Base-by-base conservation (phyloP, 768 basidiomycete species). In the Rubroboletus pulcherrimus region DNA sequence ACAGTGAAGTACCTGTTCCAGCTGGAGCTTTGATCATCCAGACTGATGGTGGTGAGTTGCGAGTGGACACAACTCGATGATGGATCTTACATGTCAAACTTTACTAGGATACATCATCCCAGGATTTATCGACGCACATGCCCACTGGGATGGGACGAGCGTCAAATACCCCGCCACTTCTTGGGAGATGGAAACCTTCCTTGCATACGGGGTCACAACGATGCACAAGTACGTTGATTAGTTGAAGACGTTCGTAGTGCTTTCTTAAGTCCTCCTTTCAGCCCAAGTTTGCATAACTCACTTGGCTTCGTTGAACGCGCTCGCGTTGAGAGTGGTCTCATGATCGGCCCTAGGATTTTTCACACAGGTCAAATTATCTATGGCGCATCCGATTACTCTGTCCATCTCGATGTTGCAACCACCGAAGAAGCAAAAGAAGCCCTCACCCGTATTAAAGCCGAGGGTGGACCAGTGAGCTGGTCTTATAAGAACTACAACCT, bases 401-500 rank as follows among this genome's bases (percentile, higher is more conserved):
- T 77, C 14, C 85, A 89, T 66, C 83, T 87, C 62, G 84, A 86
- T 58, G 82, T 88, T 56, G 80, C 77, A 17, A 82, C 80, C 49
- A 73, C 79, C 58, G 77, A 72, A 5, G 87, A 89, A 66, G 88
- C 88, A 4, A 70, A 74, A 56, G 83, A 86, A 51, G 86, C 86
- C 3, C 75, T 90, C 38, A 71, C 78, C 9, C 80, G 88, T 54
- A 82, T 89, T 64, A 87, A 86, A 59, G 85, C 75, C 4, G 87
- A 90, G 66, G 87, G 86, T 33, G 88, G 88, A 4, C 78, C 82
- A 12, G 79, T 81, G 1, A 82, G 79, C 57, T 85, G 85, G 61
- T 89, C 87, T 8, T 89, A 90, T 67, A 90, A 90, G 72, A 90
- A 89, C 59, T 89, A 90, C 60, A 85, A 86, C 56, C 63, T 86